Base-by-base conservation (phyloP, 2,329 filamentous ascomycete species). In the Xylariaceae sp. region DNA sequence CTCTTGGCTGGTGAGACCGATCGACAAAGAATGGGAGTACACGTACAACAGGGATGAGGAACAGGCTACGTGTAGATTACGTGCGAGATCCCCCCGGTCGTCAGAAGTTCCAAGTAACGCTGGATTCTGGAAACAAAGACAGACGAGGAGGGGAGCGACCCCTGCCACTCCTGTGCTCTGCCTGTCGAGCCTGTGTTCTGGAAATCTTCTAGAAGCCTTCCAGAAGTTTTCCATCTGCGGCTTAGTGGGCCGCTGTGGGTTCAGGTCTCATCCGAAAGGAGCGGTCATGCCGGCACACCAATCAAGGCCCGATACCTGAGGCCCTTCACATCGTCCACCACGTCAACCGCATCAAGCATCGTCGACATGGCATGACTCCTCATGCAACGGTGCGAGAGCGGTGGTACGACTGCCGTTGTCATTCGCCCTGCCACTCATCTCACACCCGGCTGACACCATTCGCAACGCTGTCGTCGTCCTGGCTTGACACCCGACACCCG, bases 181-280 rank as follows among this genome's bases (percentile, higher is more conserved):
- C 38, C 33, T 12, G 13, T 40, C 48, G 50, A 45, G 42, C 51
- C 45, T 50, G 45, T 50, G 28, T 13, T 46, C 38, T 42, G 42
- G 47, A 51, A 52, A 31, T 33, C 41, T 54, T 51, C 63, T 60
- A 56, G 63, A 66, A 65, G 17, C 3, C 47, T 66, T 66, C 63
- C 55, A 57, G 63, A 65, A 62, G 36, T 38, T 54, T 63, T 61
- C 60, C 49, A 2, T 39, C 43, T 55, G 39, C 44, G 48, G 52
- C 41, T 48, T 47, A 57, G 58, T 52, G 51, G 45, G 39, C 47
- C 50, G 40, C 48, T 39, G 49, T 7, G 22, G 22, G 22, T 7
- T 28, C 7, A 28, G 22, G 22, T 28, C 22, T 28, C 22, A 7
- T 28, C 22, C 22, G 22, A 28, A 46, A 55, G 52, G 48, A 50